phyloP scores from a whole-genome alignment of 176 grass and related monocot genomes.

The Oryza brachyantha region DNA sequence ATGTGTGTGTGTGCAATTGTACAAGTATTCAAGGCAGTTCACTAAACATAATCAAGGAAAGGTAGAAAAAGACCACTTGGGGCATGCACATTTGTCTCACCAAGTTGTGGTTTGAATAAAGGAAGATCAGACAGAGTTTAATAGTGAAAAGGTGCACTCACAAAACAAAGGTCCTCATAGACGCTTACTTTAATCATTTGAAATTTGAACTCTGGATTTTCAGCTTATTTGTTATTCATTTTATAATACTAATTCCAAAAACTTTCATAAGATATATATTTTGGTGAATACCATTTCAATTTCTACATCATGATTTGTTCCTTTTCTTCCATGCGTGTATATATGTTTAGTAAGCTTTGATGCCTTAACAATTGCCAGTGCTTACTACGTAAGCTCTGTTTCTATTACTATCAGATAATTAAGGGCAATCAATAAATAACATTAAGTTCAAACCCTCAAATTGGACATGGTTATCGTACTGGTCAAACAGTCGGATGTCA shows the following conservation, averaged over 20 bases:
- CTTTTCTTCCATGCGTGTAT: background rate
- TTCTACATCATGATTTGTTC: background rate
- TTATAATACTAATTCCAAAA: background rate
- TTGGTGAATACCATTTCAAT: background rate
- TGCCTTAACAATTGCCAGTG: background rate
- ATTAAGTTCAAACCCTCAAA: constrained; percentile 30
- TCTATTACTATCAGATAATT: background rate
- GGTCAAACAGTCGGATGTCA: constrained; percentile 28
- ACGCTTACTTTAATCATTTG: constrained; percentile 39
- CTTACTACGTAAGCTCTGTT: background rate
- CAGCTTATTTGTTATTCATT: background rate
- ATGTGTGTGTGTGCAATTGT: background rate
- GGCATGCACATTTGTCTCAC: constrained; percentile 43
- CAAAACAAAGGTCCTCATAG: background rate
- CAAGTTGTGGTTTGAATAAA: constrained; percentile 46
- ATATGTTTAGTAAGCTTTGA: no score
- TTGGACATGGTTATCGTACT: constrained; percentile 20
- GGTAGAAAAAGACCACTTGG: constrained; percentile 59
- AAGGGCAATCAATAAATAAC: background rate
- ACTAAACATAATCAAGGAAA: constrained; percentile 34
- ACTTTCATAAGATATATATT: background rate
- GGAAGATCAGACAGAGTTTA: constrained; percentile 2
- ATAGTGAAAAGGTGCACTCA: constrained; percentile 18
- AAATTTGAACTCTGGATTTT: constrained; percentile 16
- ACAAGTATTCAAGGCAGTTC: constrained; percentile 22